phyloP scores from a whole-genome alignment of 129 eudicot genomes.

The Flaveria ramosissima region DNA sequence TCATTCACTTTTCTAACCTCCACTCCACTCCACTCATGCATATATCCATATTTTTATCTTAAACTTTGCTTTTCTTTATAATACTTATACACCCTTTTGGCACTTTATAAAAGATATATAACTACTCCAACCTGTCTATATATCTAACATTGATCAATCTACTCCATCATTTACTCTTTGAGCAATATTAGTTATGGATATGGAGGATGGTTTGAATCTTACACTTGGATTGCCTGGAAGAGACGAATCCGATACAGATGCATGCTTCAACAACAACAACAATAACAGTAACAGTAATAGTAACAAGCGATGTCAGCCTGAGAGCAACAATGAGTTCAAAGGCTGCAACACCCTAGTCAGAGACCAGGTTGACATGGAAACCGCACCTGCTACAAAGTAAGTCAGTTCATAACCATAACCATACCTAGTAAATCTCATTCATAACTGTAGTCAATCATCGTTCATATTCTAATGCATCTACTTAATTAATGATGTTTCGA shows the following conservation, averaged over 20 bases:
- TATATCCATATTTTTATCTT: not conserved
- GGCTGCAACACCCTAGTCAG: no score
- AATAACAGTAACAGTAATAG: slow-evolving; percentile 27
- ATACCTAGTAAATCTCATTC: no score
- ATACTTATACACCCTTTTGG: no score
- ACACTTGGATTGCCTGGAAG: slow-evolving; percentile 76
- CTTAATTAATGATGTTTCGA: not conserved
- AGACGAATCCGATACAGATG: slow-evolving; percentile 32
- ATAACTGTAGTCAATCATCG: no score
- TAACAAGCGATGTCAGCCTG: slow-evolving; percentile 57
- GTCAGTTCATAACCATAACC: not conserved
- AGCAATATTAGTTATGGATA: slow-evolving; percentile 20
- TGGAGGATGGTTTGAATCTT: slow-evolving; percentile 59
- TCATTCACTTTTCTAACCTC: slow-evolving; percentile 39
- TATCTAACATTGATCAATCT: slow-evolving; percentile 22
- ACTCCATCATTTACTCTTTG: no score
- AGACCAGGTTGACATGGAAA: no score
- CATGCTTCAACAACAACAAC: slow-evolving; percentile 35
- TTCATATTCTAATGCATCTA: not conserved
- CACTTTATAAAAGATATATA: not conserved
- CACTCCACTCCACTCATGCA: slow-evolving; percentile 4
- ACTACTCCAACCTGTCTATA: slow-evolving; percentile 1
- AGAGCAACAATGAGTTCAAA: slow-evolving; percentile 25
- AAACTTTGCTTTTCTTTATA: no score
- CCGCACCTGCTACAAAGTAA: slow-evolving; percentile 55